These are phyloP conservation scores for Crotalaria pallida DNA, from an alignment of 306 rosid species.

Conservation along the genomic window DNA sequence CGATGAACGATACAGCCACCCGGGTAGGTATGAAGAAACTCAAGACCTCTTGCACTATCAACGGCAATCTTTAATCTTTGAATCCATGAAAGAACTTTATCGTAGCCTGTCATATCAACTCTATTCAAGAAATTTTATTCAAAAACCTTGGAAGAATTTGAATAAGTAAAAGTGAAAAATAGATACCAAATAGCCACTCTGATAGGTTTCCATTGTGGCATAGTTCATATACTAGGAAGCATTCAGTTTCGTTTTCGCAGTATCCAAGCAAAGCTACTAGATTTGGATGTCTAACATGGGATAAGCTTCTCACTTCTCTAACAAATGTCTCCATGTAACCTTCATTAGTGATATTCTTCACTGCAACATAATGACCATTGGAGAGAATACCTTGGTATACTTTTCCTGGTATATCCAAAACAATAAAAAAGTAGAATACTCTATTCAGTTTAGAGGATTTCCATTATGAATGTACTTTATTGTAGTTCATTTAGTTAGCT, in stretches of 20 bases:
- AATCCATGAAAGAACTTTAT: slow-evolving; percentile 51
- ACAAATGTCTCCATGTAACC: slow-evolving; percentile 51
- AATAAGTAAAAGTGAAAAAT: background rate
- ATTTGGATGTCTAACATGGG: slow-evolving; percentile 54
- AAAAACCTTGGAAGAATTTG: background rate
- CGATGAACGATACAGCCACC: slow-evolving; percentile 67
- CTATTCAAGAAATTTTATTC: background rate
- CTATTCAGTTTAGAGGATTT: background rate
- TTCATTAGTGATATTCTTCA: slow-evolving; percentile 58
- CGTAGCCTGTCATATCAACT: slow-evolving; percentile 34
- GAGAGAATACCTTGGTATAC: slow-evolving; percentile 53
- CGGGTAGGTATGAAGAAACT: slow-evolving; percentile 57
- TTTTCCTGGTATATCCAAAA: slow-evolving; percentile 35
- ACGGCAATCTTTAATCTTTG: slow-evolving; percentile 53
- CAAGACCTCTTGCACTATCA: slow-evolving; percentile 56
- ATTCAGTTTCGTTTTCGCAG: slow-evolving; percentile 41
- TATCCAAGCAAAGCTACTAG: slow-evolving; percentile 49
- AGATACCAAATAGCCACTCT: slow-evolving; percentile 62
- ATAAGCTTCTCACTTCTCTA: slow-evolving; percentile 59
- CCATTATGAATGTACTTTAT: background rate
- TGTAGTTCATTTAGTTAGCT: background rate
- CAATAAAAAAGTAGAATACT: background rate
- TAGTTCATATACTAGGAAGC: slow-evolving; percentile 68
- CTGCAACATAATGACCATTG: slow-evolving; percentile 48
- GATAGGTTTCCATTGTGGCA: slow-evolving; percentile 64